phyloP scores from a whole-genome alignment of 805 yeast species.

The Isabelozyma pseudorhagii region DNA sequence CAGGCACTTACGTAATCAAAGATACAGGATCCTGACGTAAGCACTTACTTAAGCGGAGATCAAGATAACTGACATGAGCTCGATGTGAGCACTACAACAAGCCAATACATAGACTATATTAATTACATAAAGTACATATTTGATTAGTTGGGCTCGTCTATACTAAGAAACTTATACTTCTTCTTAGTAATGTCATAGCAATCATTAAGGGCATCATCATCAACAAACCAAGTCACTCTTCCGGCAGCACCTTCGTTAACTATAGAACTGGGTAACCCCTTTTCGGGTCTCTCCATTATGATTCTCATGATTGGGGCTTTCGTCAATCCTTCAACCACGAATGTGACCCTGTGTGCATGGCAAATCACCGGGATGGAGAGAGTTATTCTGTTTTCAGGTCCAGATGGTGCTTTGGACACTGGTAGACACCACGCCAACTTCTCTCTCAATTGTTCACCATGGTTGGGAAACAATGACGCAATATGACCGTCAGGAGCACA shows the following conservation, averaged over 20 bases:
- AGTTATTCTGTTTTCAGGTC: conserved; percentile 83
- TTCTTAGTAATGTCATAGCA: conserved; percentile 67
- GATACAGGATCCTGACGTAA: too few relatives aligned
- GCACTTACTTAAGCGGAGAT: too few relatives aligned
- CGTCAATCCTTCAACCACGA: conserved; percentile 94
- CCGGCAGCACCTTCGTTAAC: conserved; percentile 98
- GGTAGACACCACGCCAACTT: conserved; percentile 94
- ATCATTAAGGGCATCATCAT: conserved; percentile 84
- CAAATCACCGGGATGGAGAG: conserved; percentile 92
- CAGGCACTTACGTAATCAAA: too few relatives aligned
- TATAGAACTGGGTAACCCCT: conserved; percentile 89
- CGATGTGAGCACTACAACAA: too few relatives aligned
- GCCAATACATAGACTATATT: background rate
- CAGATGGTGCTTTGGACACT: conserved; percentile 85
- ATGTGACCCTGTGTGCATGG: conserved; percentile 87
- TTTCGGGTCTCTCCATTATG: conserved; percentile 95
- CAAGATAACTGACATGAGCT: too few relatives aligned
- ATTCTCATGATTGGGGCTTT: conserved; percentile 90
- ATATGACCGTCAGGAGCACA: conserved; percentile 99
- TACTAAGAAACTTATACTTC: conserved; percentile 58
- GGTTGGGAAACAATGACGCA: conserved; percentile 93
- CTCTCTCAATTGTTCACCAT: conserved; percentile 79
- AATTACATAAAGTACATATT: background rate
- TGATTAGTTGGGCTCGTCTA: conserved; percentile 10
- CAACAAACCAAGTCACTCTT: conserved; percentile 95